These are phyloP conservation scores for Phoenix dactylifera DNA, from an alignment of 176 grass and related monocot genomes.

Conservation along the genomic window DNA sequence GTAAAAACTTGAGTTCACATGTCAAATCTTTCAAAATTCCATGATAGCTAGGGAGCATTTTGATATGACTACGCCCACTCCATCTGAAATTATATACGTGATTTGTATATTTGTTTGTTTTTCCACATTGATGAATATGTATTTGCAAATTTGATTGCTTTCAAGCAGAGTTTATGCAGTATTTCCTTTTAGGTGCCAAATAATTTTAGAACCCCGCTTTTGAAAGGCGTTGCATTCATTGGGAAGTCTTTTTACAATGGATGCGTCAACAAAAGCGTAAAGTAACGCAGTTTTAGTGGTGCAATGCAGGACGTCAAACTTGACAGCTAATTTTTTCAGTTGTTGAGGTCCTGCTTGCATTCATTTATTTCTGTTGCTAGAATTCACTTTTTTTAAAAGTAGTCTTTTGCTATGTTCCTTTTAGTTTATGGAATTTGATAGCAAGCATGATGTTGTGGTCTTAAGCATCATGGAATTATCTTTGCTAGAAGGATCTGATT, in stretches of 20 bases:
- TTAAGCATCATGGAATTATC: neutral
- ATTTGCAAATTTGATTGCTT: neutral
- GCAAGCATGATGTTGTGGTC: neutral
- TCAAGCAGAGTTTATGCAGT: neutral
- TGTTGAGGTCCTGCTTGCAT: neutral
- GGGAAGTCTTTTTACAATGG: neutral
- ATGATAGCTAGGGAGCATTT: too few species aligned
- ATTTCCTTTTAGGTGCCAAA: neutral
- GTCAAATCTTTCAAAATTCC: too few species aligned
- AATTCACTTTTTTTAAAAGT: neutral
- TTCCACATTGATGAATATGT: neutral
- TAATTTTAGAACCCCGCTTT: neutral
- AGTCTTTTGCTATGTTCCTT: neutral
- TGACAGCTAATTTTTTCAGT: neutral
- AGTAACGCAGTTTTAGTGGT: constrained; percentile 3
- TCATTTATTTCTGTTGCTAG: neutral
- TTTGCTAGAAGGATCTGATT: too few species aligned
- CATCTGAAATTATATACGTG: too few species aligned
- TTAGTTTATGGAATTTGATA: neutral
- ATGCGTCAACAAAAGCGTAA: constrained; percentile 24
- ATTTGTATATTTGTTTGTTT: too few species aligned
- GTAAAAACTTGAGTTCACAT: too few species aligned
- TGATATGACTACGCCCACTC: too few species aligned
- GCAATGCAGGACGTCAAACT: neutral
- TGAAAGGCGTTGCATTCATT: constrained; percentile 8